Evolutionary conservation across 2,329 filamentous ascomycete genomes (phyloP).

Genomic region (Erysiphe pulchra): DNA sequence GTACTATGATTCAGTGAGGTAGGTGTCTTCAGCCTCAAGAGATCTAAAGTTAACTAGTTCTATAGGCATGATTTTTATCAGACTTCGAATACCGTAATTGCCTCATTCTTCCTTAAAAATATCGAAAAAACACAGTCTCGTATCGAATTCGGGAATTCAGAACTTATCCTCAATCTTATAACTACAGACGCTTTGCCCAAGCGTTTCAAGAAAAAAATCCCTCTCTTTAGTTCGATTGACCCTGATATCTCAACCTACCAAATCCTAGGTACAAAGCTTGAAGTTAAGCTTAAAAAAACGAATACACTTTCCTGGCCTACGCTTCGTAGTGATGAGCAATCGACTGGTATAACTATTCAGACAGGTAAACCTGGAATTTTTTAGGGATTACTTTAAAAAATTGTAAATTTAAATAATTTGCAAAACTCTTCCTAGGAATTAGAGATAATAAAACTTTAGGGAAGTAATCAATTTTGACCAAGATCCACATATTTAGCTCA

Average conservation of each 20-base stretch:
- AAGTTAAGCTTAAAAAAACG: conserved; percentile 36
- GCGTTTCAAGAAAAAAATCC: conserved; percentile 48
- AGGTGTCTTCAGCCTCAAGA: conserved; percentile 10
- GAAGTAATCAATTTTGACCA: not conserved
- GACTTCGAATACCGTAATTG: conserved; percentile 61
- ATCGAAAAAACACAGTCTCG: conserved; percentile 61
- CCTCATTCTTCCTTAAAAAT: conserved; percentile 88
- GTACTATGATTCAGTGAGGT: conserved; percentile 53
- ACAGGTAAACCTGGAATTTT: conserved; percentile 49
- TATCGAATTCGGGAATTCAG: conserved; percentile 37
- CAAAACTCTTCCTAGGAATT: too few relatives aligned
- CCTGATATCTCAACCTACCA: conserved; percentile 33
- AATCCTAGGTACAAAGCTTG: conserved; percentile 46
- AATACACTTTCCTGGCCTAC: conserved; percentile 43
- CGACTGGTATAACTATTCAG: conserved; percentile 64
- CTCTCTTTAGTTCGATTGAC: conserved; percentile 55
- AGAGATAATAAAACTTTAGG: too few relatives aligned
- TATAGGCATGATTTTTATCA: conserved; percentile 78
- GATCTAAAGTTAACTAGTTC: not conserved
- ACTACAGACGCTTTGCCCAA: conserved; percentile 54
- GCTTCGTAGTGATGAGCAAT: conserved; percentile 36
- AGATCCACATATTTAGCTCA: not conserved
- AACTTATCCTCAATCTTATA: conserved; percentile 54
- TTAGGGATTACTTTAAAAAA: conserved; percentile 1
- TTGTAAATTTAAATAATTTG: not conserved